Conservation (phyloP, 306 rosid species). For the Senna siamea region DNA sequence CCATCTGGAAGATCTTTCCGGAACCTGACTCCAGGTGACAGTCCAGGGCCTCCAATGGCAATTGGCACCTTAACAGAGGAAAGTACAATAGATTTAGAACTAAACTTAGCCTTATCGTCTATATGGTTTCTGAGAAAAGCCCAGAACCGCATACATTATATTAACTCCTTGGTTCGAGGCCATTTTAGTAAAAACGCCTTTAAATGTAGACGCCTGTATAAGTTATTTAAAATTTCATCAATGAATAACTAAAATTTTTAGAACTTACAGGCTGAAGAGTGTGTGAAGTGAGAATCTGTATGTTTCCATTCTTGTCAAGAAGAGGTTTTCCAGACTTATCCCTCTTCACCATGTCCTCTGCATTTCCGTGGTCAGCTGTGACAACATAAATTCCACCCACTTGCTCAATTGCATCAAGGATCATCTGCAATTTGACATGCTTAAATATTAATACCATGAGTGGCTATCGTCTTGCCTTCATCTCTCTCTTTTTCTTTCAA, state of each 20-base stretch:
- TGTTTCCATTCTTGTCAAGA: conserved; percentile 80
- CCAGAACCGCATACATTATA: neutral
- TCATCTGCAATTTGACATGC: conserved; percentile 64
- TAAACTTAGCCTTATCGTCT: too few species aligned
- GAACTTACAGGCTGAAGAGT: conserved; percentile 92
- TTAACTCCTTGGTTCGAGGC: too few species aligned
- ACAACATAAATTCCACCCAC: conserved; percentile 96
- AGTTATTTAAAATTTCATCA: neutral
- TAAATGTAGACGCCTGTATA: too few species aligned
- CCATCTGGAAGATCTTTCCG: conserved; percentile 75
- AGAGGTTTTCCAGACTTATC: conserved; percentile 79
- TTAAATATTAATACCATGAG: conserved; percentile 1
- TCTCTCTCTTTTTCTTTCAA: neutral
- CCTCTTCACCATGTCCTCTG: conserved; percentile 99
- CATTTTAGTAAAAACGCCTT: too few species aligned
- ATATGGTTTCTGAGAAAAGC: neutral
- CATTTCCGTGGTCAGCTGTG: conserved; percentile 98
- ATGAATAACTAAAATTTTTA: conserved; percentile 2
- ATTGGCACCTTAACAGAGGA: conserved; percentile 70
- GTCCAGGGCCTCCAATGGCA: conserved; percentile 98
- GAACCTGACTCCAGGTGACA: conserved; percentile 68
- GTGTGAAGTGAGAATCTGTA: conserved; percentile 95
- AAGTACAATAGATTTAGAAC: neutral
- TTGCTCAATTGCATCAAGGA: conserved; percentile 86
- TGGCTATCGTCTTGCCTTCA: conserved; percentile 1